Evolutionary conservation across 306 rosid species (phyloP).

Genomic region (Cicer chorassanicum): DNA sequence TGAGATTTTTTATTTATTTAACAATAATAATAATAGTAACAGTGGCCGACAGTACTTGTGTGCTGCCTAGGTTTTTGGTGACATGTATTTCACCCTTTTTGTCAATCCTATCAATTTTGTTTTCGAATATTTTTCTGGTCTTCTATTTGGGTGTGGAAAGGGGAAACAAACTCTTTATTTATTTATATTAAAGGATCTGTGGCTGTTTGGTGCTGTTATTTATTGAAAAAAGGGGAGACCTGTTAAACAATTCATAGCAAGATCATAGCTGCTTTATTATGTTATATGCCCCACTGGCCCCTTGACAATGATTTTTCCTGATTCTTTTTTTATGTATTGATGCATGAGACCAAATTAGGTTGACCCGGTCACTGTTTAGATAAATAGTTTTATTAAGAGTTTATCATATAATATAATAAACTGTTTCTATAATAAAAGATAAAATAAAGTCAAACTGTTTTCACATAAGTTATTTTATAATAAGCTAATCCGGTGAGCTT

Average conservation of each 20-base stretch:
- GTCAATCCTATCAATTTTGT: slow-evolving; percentile 29
- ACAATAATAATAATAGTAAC: not conserved
- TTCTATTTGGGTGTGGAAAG: slow-evolving; percentile 4
- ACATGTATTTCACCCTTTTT: slow-evolving; percentile 37
- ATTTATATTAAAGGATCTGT: not conserved
- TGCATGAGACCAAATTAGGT: not conserved
- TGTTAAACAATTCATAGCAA: not conserved
- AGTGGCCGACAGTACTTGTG: slow-evolving; percentile 42
- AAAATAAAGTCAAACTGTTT: too few species aligned
- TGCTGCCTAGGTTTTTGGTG: slow-evolving; percentile 39
- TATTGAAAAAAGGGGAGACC: slow-evolving; percentile 34
- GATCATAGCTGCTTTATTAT: slow-evolving; percentile 9
- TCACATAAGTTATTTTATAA: too few species aligned
- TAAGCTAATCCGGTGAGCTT: too few species aligned
- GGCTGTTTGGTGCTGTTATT: slow-evolving; percentile 28
- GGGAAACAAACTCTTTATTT: not conserved
- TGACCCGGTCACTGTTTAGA: not conserved
- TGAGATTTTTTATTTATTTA: not conserved
- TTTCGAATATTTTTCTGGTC: slow-evolving; percentile 5
- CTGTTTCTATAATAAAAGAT: too few species aligned
- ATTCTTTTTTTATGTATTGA: not conserved
- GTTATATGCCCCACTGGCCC: slow-evolving; percentile 30
- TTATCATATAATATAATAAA: too few species aligned
- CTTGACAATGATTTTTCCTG: slow-evolving; percentile 14
- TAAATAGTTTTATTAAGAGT: too few species aligned